phyloP scores from a whole-genome alignment of 352 stramenopile genomes.

The Ochromonadaceae sp. region DNA sequence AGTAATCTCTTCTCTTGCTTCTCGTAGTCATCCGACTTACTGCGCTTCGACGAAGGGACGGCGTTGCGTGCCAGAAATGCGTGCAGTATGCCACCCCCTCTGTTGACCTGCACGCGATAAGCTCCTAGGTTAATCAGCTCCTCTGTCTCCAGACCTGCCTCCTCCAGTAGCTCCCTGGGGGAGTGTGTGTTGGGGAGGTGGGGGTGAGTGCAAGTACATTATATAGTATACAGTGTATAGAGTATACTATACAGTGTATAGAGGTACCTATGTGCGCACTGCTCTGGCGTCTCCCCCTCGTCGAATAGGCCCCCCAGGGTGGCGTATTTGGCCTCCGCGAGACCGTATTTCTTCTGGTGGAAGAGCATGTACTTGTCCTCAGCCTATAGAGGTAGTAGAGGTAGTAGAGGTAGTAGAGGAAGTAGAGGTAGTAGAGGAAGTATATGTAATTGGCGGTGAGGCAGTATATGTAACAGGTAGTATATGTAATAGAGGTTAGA shows the following conservation, averaged over 20 bases:
- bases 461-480: too few relatives aligned
- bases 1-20: conserved; percentile 5
- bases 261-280: neutral
- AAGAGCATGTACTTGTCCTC: conserved; percentile 12
- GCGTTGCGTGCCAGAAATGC: conserved; percentile 9
- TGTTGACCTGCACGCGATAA: conserved; percentile 10
- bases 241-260: too few relatives aligned
- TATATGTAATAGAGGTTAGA: too few relatives aligned
- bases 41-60: neutral
- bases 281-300: neutral
- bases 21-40: conserved; percentile 14
- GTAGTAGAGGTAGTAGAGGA: too few relatives aligned
- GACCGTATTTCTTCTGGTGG: conserved; percentile 8
- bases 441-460: too few relatives aligned
- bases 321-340: neutral
- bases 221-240: too few relatives aligned
- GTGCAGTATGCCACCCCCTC: conserved; percentile 8
- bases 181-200: too few relatives aligned
- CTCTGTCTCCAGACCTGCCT: conserved; percentile 6
- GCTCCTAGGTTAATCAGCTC: neutral
- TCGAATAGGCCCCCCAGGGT: conserved; percentile 13
- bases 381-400: too few relatives aligned
- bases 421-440: too few relatives aligned
- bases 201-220: too few relatives aligned
- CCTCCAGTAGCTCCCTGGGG: conserved; percentile 15